Percentiles rank a stretch among this genome's conserved stretches.
Conservation (phyloP, 2,329 filamentous ascomycete species). For the Botrytis sinoallii region DNA sequence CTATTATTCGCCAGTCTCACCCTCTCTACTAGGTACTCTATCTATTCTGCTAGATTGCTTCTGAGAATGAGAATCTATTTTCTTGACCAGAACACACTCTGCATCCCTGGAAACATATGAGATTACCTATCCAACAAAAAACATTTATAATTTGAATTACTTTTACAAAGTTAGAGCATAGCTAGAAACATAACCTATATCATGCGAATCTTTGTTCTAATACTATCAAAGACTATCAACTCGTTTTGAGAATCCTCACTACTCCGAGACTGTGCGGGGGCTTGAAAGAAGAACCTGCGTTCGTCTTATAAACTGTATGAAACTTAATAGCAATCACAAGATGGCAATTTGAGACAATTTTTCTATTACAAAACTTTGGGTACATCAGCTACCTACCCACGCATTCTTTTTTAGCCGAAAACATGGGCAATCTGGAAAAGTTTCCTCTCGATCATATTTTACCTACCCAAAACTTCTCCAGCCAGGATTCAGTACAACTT, state of each 20-base stretch:
- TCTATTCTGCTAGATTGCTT: neutral
- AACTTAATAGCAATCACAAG: too few species aligned
- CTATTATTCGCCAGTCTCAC: too few species aligned
- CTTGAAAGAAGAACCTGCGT: neutral
- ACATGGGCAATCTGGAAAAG: too few species aligned
- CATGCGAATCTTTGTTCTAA: rapidly evolving
- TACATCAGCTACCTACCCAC: neutral
- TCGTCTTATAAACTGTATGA: rapidly evolving
- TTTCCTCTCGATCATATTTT: neutral
- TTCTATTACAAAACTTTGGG: too few species aligned
- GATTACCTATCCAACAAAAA: too few species aligned
- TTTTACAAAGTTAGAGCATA: neutral
- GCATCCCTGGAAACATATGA: neutral
- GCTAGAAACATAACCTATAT: neutral
- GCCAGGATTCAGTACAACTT: rapidly evolving
- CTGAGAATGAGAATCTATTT: too few species aligned
- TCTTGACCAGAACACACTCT: neutral
- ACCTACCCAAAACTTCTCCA: too few species aligned
- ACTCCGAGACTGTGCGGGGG: rapidly evolving
- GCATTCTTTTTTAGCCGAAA: neutral
- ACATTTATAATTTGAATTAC: neutral
- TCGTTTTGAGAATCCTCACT: neutral
- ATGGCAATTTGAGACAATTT: neutral
- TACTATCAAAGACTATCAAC: rapidly evolving
- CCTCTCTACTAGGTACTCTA: rapidly evolving